These are phyloP conservation scores for Syncephalastrum contaminatum DNA, from an alignment of 371 early-diverging fungal species.

Conservation along the genomic window DNA sequence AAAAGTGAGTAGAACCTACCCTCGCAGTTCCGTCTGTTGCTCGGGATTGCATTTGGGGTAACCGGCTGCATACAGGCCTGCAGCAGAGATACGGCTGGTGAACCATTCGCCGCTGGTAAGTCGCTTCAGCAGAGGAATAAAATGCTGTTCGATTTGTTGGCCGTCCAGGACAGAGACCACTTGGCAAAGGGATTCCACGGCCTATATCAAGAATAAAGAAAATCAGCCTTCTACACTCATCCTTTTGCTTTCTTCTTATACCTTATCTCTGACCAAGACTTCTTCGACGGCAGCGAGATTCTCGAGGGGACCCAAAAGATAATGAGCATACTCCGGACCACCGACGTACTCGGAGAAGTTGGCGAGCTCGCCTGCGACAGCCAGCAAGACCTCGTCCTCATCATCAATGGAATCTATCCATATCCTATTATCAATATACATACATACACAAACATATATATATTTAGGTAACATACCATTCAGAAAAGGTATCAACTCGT, in stretches of 20 bases:
- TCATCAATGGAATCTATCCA: conserved; percentile 95
- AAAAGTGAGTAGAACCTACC: conserved; percentile 36
- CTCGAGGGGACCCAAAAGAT: conserved; percentile 89
- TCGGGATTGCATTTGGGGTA: conserved; percentile 71
- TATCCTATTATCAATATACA: neutral
- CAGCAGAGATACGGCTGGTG: conserved; percentile 91
- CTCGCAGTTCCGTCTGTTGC: conserved; percentile 83
- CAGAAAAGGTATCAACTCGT: conserved; percentile 95
- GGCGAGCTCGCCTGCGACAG: conserved; percentile 93
- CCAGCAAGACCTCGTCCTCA: conserved; percentile 93
- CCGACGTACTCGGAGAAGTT: conserved; percentile 90
- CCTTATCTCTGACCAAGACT: conserved; percentile 95
- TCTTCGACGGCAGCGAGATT: conserved; percentile 96
- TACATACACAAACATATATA: neutral
- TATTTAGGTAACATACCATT: conserved; percentile 86
- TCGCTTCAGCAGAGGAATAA: conserved; percentile 88
- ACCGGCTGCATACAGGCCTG: conserved; percentile 86
- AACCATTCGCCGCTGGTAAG: conserved; percentile 97
- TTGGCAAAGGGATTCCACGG: conserved; percentile 90
- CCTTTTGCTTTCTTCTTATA: conserved; percentile 14
- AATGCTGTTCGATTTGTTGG: conserved; percentile 82
- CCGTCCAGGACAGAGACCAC: conserved; percentile 70
- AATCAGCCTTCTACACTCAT: neutral
- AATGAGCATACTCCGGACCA: conserved; percentile 82
- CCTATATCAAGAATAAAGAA: conserved; percentile 51